Evolutionary conservation across 257 asterid species (phyloP).

Genomic region (Solanum arcanum): DNA sequence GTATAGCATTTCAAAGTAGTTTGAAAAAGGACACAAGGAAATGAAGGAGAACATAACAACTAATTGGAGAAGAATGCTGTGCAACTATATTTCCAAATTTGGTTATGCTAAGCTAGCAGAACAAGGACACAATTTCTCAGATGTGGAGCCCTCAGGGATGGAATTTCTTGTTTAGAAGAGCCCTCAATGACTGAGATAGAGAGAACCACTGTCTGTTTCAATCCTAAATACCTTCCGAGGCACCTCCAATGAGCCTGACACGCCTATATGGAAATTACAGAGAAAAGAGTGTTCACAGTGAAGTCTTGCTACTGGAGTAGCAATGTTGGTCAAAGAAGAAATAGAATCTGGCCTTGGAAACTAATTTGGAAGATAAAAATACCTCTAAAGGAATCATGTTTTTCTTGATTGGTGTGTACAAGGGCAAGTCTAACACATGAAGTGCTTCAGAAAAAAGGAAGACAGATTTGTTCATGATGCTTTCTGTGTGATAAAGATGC

Average conservation of each 20-base stretch:
- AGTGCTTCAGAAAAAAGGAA: background rate
- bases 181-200: background rate
- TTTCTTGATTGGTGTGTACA: background rate
- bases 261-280: background rate
- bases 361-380: background rate
- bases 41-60: background rate
- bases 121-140: background rate
- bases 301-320: background rate
- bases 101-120: background rate
- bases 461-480: background rate
- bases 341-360: background rate
- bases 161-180: background rate
- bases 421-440: background rate
- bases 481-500: background rate
- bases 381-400: background rate
- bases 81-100: background rate
- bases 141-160: background rate
- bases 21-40: background rate
- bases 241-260: background rate
- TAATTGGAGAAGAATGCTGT: background rate
- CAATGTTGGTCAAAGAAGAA: background rate
- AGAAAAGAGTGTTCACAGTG: background rate
- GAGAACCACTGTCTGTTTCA: background rate
- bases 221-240: background rate
- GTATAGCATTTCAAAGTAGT: background rate